Percentiles rank a stretch among this genome's conserved stretches.
phyloP scores from a whole-genome alignment of 257 asterid species.

The Mitragyna speciosa region DNA sequence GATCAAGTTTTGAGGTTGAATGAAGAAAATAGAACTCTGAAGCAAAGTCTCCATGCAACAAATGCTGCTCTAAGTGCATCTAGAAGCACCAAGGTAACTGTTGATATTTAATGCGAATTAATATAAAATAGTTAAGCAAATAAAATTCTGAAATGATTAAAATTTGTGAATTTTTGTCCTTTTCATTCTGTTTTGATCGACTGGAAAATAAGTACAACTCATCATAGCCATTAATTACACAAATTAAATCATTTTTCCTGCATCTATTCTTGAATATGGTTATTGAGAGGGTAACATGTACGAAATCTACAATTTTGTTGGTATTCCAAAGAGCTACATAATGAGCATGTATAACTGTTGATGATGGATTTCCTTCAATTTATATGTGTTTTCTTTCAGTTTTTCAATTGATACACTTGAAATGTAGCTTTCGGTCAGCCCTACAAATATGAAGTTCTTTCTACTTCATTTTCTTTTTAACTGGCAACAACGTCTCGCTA shows the following conservation, averaged over 20 bases:
- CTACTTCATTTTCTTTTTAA: background rate
- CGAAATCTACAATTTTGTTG: background rate
- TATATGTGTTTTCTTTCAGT: background rate
- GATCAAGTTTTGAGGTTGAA: slow-evolving; percentile 63
- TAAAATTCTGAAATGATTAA: background rate
- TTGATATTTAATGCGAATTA: background rate
- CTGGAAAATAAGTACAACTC: background rate
- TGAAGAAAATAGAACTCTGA: slow-evolving; percentile 81
- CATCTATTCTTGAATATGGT: background rate
- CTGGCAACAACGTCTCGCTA: background rate
- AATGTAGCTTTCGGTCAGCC: background rate
- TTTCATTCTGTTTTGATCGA: background rate
- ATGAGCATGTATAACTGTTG: background rate
- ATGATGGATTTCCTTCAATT: background rate
- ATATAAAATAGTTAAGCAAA: too few species aligned
- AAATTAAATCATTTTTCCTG: background rate
- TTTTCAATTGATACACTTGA: background rate
- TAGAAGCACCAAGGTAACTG: slow-evolving; percentile 60
- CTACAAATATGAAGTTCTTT: background rate
- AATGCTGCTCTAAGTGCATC: slow-evolving; percentile 60
- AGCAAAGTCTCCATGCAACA: slow-evolving; percentile 56
- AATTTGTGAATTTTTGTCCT: background rate
- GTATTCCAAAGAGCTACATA: background rate
- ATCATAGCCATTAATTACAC: background rate
- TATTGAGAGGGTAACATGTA: background rate